Evolutionary conservation across 2,329 filamentous ascomycete species (phyloP), one percentile per base, ranked within the genome.

Genomic region (Diplodia corticola): DNA sequence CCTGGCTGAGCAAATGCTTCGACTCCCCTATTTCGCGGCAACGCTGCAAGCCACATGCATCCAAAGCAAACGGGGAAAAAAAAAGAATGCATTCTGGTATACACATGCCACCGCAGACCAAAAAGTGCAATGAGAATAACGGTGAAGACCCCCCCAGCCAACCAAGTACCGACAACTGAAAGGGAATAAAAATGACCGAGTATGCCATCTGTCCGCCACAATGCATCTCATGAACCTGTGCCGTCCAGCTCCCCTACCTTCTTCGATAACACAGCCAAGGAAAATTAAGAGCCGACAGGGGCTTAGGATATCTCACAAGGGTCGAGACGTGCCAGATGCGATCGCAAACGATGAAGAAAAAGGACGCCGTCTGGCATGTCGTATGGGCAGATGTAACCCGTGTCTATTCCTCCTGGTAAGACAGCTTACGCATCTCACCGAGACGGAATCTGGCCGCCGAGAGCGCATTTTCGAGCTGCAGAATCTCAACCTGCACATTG

Each of bases 401-500:
- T 2, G 3, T 15, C 37, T 66, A 75, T 64, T 94, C 90, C 75
- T 96, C 91, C 76, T 91, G 90, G 80, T 97, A 97, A 5, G 91
- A 94, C 69, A 97, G 92, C 87, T 97, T 97, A 77, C 95, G 88
- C 95, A 99, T 98, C 85, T 99, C 95, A 69, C 95, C 94, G 69
- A 99, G 82, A 64, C 93, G 85, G 75, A 90, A 88, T 71, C 94
- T 85, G 49, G 95, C 95, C 35, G 91, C 83, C 9, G 89, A 85
- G 46, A 99, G 85, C 30, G 87, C 82, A 74, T 98, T 99, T 81
- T 98, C 93, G 70, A 99, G 85, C 79, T 98, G 93, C 65, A 98
- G 84, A 71, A 99, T 99, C 80, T 99, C 93, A 76, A 99, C 95
- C 93, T 97, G 30, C 1, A 4, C 24, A 35, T 35, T 35, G 33